Evolutionary conservation across 768 basidiomycete genomes (phyloP), one percentile per base, ranked within the genome.

Genomic region (Lyophyllum shimeji): DNA sequence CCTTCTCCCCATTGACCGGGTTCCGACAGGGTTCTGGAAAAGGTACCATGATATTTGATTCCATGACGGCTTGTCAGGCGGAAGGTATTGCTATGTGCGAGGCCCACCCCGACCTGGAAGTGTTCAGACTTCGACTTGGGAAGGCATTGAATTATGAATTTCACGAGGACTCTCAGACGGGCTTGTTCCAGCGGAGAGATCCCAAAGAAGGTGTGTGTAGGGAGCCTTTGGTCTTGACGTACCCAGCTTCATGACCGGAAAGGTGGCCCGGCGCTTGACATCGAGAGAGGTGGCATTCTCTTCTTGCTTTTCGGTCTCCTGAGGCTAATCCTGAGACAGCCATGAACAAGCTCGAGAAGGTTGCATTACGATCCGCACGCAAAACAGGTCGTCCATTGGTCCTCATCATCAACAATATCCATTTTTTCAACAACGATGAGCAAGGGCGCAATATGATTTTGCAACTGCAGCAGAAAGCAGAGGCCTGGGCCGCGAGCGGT

Each of bases 91-190:
- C 87, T 8, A 80, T 92, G 74, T 87, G 85, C 64, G 90, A 91
- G 66, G 92, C 88, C 13, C 91, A 93, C 69, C 89, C 89, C 18
- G 90, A 93, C 70, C 76, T 95, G 17, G 90, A 93, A 68, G 89
- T 95, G 29, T 93, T 95, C 73, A 80, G 88, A 53, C 77, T 94
- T 39, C 84, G 92, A 40, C 78, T 96, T 23, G 93, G 93, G 46
- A 93, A 93, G 69, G 86, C 90, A 11, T 72, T 94, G 40, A 90
- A 93, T 63, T 93, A 86, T 64, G 93, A 96, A 67, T 94, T 80
- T 73, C 86, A 89, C 58, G 90, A 91, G 71, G 89, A 91, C 66
- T 87, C 85, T 23, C 89, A 91, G 67, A 85, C 83, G 2, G 86
- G 85, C 7, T 70, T 95, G 20, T 94, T 94, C 72, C 89, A 90